Conservation (phyloP, 495 filamentous ascomycete genomes). For the Tricharina praecox region DNA sequence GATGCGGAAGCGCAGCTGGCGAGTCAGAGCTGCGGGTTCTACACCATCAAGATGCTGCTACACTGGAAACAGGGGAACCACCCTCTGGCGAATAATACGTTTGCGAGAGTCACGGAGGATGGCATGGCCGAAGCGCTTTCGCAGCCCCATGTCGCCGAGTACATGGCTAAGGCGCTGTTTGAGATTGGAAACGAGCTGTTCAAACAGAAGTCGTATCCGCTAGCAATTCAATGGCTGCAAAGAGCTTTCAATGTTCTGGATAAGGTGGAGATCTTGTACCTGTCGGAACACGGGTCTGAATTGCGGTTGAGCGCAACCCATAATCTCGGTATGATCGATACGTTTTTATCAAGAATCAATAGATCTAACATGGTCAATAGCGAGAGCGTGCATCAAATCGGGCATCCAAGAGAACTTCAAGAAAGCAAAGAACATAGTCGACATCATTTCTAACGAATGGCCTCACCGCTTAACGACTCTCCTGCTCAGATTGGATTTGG, state of each 20-base stretch:
- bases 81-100: constrained; percentile 65
- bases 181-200: constrained; percentile 51
- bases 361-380: too few relatives aligned
- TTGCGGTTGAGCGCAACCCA: constrained; percentile 51
- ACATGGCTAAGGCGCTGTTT: constrained; percentile 53
- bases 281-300: constrained; percentile 45
- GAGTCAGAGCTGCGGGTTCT: constrained; percentile 46
- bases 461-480: constrained; percentile 46
- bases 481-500: constrained; percentile 51
- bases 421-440: constrained; percentile 41
- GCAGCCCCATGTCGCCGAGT: constrained; percentile 40
- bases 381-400: constrained; percentile 14
- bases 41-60: constrained; percentile 48
- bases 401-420: constrained; percentile 32
- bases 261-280: constrained; percentile 35
- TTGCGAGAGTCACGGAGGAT: constrained; percentile 36
- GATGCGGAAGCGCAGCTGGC: constrained; percentile 24
- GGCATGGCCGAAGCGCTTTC: constrained; percentile 25
- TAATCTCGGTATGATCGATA: constrained; percentile 38
- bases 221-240: constrained; percentile 58
- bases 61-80: constrained; percentile 52
- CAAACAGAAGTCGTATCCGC: constrained; percentile 33
- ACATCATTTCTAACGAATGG: constrained; percentile 42
- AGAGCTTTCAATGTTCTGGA: constrained; percentile 45
- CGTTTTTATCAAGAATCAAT: too few relatives aligned